Conservation (phyloP, 2,329 filamentous ascomycete genomes). For the Scedosporium boydii region DNA sequence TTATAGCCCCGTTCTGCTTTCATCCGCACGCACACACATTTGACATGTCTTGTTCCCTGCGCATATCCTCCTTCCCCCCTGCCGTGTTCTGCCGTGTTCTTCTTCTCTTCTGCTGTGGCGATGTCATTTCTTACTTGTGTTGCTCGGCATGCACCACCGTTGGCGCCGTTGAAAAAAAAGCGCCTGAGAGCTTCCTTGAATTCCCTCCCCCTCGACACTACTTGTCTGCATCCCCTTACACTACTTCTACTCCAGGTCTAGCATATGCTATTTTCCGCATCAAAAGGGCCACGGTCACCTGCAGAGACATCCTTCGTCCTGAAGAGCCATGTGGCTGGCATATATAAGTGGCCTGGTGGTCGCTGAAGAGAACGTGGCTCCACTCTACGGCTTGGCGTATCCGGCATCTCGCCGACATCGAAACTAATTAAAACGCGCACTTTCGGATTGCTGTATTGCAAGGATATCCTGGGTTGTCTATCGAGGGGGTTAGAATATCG, state of each 20-base stretch:
- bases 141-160: neutral
- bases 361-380: slow-evolving; percentile 2
- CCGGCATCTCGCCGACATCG: neutral
- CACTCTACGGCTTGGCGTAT: neutral
- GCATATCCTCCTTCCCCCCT: neutral
- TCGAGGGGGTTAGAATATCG: neutral
- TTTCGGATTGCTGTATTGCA: neutral
- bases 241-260: neutral
- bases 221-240: neutral
- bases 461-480: neutral
- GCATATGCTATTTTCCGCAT: neutral
- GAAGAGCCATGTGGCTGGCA: slow-evolving; percentile 1
- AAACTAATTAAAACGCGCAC: neutral
- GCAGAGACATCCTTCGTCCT: neutral
- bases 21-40: neutral
- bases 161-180: neutral
- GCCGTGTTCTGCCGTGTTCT: neutral
- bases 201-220: neutral
- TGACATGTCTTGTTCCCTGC: neutral
- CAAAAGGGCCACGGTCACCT: neutral
- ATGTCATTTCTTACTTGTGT: neutral
- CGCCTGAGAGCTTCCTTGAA: too few species aligned
- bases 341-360: neutral
- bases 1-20: neutral
- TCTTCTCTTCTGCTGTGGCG: neutral